Conservation (phyloP, 78 protist genomes). For the Planoprotostelium fungivorum region DNA sequence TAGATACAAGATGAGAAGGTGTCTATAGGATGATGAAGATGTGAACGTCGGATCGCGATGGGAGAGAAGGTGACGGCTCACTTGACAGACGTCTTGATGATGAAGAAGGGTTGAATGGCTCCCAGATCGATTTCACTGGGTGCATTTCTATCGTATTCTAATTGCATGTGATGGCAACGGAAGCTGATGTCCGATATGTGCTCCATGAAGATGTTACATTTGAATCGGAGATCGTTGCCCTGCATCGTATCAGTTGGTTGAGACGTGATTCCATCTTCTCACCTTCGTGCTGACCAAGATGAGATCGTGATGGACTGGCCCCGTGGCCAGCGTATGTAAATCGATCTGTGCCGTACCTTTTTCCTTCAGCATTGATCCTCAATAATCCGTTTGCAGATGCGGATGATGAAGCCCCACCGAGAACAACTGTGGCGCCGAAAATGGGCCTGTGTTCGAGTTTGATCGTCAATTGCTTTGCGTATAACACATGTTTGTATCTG, state of each 20-base stretch:
- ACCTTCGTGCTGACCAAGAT: not conserved
- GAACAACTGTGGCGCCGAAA: not conserved
- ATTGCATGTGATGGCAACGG: not conserved
- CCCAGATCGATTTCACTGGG: not conserved
- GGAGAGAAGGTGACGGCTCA: not conserved
- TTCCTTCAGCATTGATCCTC: not conserved
- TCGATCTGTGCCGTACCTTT: not conserved
- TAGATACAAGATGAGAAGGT: no score
- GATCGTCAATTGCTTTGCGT: not conserved
- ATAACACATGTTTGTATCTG: not conserved
- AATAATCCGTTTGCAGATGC: not conserved
- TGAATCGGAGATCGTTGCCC: not conserved
- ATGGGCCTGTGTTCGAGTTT: not conserved
- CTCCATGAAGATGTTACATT: not conserved
- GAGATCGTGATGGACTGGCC: not conserved
- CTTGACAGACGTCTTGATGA: not conserved
- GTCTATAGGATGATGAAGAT: not conserved
- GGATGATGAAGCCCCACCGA: not conserved
- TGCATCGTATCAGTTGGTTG: no score
- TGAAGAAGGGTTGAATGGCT: not conserved
- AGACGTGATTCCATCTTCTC: no score
- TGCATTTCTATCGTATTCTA: not conserved
- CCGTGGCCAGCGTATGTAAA: not conserved
- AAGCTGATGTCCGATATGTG: not conserved
- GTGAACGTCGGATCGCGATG: not conserved